Evolutionary conservation across 177 flowering plant genomes (phyloP).

Genomic region (Vitis hybrid): DNA sequence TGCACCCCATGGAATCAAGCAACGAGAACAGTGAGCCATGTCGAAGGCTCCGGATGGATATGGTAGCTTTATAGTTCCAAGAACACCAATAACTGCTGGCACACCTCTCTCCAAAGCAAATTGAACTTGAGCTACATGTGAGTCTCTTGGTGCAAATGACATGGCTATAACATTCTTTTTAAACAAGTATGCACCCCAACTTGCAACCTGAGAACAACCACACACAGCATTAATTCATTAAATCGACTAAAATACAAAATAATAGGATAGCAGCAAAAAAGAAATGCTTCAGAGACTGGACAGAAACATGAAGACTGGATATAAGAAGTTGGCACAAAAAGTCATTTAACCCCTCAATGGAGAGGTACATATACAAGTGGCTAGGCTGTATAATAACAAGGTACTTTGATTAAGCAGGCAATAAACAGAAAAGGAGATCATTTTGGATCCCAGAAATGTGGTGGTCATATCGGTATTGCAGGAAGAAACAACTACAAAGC

Average conservation of each 20-base stretch:
- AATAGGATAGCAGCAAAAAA: neutral
- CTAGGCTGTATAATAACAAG: no score
- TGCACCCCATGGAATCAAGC: conserved; percentile 46
- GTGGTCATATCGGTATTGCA: neutral
- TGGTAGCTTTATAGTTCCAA: conserved; percentile 49
- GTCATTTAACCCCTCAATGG: neutral
- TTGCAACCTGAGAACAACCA: conserved; percentile 36
- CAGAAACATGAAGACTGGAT: neutral
- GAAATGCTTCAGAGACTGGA: neutral
- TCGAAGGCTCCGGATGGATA: conserved; percentile 42
- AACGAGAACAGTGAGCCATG: conserved; percentile 48
- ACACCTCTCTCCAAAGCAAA: conserved; percentile 57
- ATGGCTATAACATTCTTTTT: conserved; percentile 46
- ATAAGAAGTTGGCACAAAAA: neutral
- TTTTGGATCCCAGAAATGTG: no score
- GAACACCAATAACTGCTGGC: conserved; percentile 48
- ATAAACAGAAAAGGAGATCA: no score
- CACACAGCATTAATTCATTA: neutral
- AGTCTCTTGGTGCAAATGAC: conserved; percentile 55
- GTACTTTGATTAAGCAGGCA: no score
- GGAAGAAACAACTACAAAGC: neutral
- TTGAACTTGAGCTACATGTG: conserved; percentile 50
- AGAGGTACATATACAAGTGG: neutral
- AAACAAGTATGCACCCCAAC: conserved; percentile 49
- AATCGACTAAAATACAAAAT: conserved; percentile 1